Base-by-base conservation (phyloP, 2,329 filamentous ascomycete species). In the Xylaria sp. region DNA sequence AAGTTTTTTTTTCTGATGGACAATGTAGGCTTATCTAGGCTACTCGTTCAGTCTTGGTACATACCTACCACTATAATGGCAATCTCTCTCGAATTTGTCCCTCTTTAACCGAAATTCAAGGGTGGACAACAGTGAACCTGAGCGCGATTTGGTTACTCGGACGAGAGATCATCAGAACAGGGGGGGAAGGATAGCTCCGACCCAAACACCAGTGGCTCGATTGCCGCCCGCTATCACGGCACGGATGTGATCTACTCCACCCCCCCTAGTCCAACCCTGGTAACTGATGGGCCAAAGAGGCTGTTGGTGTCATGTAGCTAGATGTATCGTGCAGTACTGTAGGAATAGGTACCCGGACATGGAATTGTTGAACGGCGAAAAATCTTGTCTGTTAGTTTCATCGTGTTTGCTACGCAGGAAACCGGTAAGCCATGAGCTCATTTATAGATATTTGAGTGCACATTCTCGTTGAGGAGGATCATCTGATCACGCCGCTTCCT, bases 151-250 rank as follows among this genome's bases (percentile, higher is more conserved):
- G 13, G 38, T 40, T 40, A 40, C 38, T 40, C 5, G 13, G 51
- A 51, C 17, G 65, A 58, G 42, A 15, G 57, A 62, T 65, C 66
- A 48, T 42, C 49, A 26, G 40, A 31, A 58, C 26, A 13, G 63
- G 67, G 58, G 58, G 58, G 59, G 63, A 65, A 33, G 38, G 38
- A 49, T 57, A 66, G 48, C 67, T 66, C 67, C 67, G 67, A 63
- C 49, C 66, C 36, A 53, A n/a, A 62, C 38, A 51, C 51, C 44
- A 68, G 44, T 68, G 58, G 63, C 64, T 63, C 64, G 60, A 69
- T 69, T 69, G 64, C 60, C 67, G 54, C 64, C 67, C 59, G 31
- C 40, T 54, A 46, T 54, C 28, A 38, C 26, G 44, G 38, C 33
- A 57, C 51, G 28, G 51, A 42, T 46, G 40, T 23, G 49, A 56